Percentiles rank a stretch among this genome's conserved stretches.
Conservation (phyloP, 306 rosid species). For the Betula pendula region DNA sequence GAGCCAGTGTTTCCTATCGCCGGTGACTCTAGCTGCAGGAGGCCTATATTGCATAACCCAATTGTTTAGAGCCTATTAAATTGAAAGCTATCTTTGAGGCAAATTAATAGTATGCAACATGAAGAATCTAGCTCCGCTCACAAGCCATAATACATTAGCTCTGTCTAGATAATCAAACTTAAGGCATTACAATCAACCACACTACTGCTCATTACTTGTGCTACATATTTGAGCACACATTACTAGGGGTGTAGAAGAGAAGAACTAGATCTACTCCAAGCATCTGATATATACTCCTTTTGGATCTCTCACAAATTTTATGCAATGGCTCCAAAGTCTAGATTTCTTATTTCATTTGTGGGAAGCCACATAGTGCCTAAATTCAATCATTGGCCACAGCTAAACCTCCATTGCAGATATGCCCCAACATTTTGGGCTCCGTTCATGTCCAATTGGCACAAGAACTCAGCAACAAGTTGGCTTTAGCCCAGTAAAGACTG, state of each 20-base stretch:
- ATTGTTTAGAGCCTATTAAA: constrained; percentile 23
- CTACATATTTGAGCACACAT: not conserved
- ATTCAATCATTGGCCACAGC: not conserved
- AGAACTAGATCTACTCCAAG: constrained; percentile 1
- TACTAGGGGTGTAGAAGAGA: not conserved
- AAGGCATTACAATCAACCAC: constrained; percentile 1
- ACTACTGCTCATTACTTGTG: not conserved
- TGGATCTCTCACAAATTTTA: constrained; percentile 11
- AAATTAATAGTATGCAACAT: not conserved
- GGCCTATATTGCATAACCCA: constrained; percentile 49
- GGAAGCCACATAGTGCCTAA: not conserved
- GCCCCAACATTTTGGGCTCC: constrained; percentile 2
- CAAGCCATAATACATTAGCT: not conserved
- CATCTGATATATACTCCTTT: not conserved
- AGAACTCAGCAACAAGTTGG: constrained; percentile 14
- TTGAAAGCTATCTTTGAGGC: not conserved
- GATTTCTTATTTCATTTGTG: not conserved
- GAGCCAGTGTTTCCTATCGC: constrained; percentile 40
- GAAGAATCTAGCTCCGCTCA: not conserved
- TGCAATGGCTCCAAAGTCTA: constrained; percentile 1
- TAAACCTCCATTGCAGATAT: constrained; percentile 7
- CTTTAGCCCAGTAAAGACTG: not conserved
- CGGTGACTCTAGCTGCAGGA: constrained; percentile 61
- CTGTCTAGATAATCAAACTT: constrained; percentile 1
- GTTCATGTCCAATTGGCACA: constrained; percentile 8